These are phyloP conservation scores for Cladochytrium replicatum DNA, from an alignment of 192 early-diverging fungal genomes.

Conservation along the genomic window DNA sequence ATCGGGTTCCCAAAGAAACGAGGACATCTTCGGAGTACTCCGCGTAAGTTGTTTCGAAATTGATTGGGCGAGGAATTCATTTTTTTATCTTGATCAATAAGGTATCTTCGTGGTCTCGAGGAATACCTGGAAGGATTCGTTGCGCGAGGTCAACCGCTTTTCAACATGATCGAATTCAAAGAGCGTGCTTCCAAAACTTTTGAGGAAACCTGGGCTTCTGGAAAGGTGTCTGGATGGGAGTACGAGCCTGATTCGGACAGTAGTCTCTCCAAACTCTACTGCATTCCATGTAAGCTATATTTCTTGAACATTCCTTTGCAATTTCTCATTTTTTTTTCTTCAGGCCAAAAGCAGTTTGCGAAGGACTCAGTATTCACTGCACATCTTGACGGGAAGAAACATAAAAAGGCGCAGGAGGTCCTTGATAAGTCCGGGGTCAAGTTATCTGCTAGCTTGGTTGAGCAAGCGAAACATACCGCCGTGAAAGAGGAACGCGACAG, in stretches of 20 bases:
- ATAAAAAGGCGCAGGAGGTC: constrained; percentile 66
- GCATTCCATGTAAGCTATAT: constrained; percentile 57
- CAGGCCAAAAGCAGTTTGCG: constrained; percentile 67
- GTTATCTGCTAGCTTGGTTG: too few relatives aligned
- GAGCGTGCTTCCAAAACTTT: constrained; percentile 41
- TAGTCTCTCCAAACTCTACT: constrained; percentile 47
- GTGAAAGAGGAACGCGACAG: too few relatives aligned
- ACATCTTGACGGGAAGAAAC: constrained; percentile 85
- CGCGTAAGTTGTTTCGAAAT: not conserved
- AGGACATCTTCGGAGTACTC: constrained; percentile 48
- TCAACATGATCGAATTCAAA: constrained; percentile 49
- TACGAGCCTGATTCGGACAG: constrained; percentile 25
- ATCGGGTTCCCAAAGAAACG: constrained; percentile 38
- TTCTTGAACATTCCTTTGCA: not conserved
- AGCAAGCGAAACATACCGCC: too few relatives aligned
- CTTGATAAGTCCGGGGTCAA: constrained; percentile 10
- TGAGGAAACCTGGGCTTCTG: constrained; percentile 50
- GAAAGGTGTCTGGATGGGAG: constrained; percentile 56
- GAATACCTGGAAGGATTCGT: constrained; percentile 70
- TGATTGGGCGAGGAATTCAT: not conserved
- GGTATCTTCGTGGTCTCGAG: constrained; percentile 52
- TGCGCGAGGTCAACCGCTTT: constrained; percentile 62
- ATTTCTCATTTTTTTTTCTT: too few relatives aligned
- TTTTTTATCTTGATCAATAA: constrained; percentile 17
- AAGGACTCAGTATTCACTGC: constrained; percentile 75